Evolutionary conservation across 176 grass and related monocot species (phyloP).

Genomic region (Eragrostis nindensis): DNA sequence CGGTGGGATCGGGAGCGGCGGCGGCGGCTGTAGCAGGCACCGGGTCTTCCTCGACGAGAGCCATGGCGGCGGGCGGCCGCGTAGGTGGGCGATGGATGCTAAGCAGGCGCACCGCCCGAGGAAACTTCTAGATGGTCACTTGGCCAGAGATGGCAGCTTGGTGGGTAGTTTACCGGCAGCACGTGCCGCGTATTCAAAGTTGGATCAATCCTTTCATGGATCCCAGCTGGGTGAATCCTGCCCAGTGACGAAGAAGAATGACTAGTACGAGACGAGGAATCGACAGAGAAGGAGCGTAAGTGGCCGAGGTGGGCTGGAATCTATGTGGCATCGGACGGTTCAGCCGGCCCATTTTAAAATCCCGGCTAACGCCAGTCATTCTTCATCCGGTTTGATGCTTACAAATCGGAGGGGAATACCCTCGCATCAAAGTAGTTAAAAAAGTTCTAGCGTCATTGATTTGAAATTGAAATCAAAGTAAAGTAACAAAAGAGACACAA

Average conservation of each 20-base stretch:
- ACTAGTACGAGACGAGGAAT: neutral
- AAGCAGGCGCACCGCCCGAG: no score
- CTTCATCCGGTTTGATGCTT: no score
- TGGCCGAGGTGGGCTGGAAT: neutral
- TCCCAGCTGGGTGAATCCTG: neutral
- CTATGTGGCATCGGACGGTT: neutral
- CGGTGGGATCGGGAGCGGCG: slow-evolving; percentile 12
- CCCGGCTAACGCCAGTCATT: neutral
- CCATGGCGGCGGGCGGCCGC: slow-evolving; percentile 4
- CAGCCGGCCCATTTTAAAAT: neutral
- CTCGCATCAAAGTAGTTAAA: no score
- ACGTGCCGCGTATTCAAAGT: neutral
- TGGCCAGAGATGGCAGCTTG: neutral
- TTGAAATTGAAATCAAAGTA: no score
- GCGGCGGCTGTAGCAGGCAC: neutral
- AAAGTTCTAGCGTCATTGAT: no score
- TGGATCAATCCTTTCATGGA: neutral
- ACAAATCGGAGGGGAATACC: no score
- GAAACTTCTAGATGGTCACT: neutral
- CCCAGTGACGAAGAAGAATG: neutral
- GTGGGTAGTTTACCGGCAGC: neutral
- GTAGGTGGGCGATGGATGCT: neutral
- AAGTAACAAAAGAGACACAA: no score
- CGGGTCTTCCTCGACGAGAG: slow-evolving; percentile 16
- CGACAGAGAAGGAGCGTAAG: neutral